Percentiles rank a stretch among this genome's conserved stretches.
Conservation (phyloP, 495 filamentous ascomycete species). For the Aspergillus sparsus region DNA sequence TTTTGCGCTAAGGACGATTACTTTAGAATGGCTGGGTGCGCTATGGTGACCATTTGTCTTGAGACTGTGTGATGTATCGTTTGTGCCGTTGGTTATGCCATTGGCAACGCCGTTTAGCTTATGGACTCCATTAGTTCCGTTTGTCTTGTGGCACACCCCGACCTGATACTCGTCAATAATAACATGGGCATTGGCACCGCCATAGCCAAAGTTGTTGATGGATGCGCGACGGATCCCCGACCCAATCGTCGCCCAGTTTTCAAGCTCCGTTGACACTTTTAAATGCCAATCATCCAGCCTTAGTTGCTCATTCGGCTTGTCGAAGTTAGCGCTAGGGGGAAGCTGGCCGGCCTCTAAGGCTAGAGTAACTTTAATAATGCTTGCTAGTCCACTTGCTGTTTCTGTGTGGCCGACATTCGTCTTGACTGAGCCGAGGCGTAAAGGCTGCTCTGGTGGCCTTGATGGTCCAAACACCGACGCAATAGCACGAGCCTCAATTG, state of each 20-base stretch:
- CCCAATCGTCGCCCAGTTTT: not conserved
- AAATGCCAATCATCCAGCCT: slow-evolving; percentile 36
- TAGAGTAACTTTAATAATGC: slow-evolving; percentile 53
- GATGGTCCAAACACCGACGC: too few species aligned
- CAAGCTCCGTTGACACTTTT: not conserved
- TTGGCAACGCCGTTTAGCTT: slow-evolving; percentile 9
- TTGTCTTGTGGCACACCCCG: not conserved
- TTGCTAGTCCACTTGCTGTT: slow-evolving; percentile 42
- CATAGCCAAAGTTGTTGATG: slow-evolving; percentile 42
- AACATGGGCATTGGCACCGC: slow-evolving; percentile 42
- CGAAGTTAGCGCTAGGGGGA: slow-evolving; percentile 42
- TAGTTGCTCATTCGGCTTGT: slow-evolving; percentile 19
- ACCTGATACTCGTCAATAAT: slow-evolving; percentile 34
- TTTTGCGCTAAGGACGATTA: too few species aligned
- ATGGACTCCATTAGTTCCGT: slow-evolving; percentile 15
- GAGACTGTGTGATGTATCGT: too few species aligned
- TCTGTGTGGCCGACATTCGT: slow-evolving; percentile 48
- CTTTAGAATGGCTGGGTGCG: too few species aligned
- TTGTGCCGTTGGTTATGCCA: not conserved
- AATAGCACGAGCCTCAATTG: too few species aligned
- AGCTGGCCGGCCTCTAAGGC: slow-evolving; percentile 49
- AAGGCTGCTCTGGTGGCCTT: too few species aligned
- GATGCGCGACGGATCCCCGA: not conserved
- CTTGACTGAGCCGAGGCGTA: slow-evolving; percentile 45
- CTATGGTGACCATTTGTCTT: too few species aligned